Evolutionary conservation across 1,284 basidiomycete genomes (phyloP).

Genomic region (Heterobasidion irregulare): DNA sequence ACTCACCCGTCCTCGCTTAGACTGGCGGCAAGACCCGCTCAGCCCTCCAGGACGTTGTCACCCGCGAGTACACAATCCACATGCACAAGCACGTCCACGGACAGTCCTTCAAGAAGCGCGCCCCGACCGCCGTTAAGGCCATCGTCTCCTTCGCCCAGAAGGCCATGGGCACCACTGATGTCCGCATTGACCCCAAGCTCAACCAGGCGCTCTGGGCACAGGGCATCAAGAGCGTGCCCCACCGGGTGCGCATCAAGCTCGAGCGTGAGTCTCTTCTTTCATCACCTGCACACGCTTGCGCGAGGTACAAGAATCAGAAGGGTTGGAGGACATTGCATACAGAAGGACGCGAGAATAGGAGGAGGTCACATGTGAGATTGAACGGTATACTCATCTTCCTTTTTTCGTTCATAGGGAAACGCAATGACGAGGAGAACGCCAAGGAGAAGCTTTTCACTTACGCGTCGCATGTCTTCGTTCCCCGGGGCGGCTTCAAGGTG

Average conservation of each 20-base stretch:
- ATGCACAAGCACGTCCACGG: conserved; percentile 91
- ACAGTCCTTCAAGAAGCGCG: conserved; percentile 89
- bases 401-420: conserved; percentile 49
- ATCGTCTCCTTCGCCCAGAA: conserved; percentile 86
- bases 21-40: conserved; percentile 80
- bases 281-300: background rate
- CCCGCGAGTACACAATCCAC: conserved; percentile 95
- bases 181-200: conserved; percentile 86
- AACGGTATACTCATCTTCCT: background rate
- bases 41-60: conserved; percentile 92
- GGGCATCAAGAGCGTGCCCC: conserved; percentile 87
- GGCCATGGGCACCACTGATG: conserved; percentile 90
- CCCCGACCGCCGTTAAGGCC: conserved; percentile 90
- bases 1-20: conserved; percentile 25
- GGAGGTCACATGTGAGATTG: background rate
- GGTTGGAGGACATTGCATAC: background rate
- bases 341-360: background rate
- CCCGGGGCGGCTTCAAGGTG: conserved; percentile 70
- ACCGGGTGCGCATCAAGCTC: conserved; percentile 84
- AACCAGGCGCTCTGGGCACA: conserved; percentile 91
- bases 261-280: conserved; percentile 65
- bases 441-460: conserved; percentile 97
- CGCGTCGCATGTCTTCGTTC: conserved; percentile 73
- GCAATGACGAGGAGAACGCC: conserved; percentile 93
- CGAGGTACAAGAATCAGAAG: background rate